These are phyloP conservation scores for Salix viminalis DNA, from an alignment of 345 rosid species.

Conservation along the genomic window DNA sequence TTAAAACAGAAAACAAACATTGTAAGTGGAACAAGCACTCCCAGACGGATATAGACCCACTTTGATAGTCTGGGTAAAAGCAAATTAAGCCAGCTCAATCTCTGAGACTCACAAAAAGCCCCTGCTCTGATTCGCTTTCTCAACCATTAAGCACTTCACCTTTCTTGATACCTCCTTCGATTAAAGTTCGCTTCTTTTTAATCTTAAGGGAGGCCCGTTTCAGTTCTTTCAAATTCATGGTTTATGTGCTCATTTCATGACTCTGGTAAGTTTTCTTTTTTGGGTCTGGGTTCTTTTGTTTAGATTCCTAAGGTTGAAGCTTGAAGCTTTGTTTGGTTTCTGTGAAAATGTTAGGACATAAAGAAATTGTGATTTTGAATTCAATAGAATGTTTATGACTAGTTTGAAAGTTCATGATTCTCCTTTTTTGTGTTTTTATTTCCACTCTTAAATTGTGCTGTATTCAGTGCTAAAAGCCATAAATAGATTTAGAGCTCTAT, in stretches of 20 bases:
- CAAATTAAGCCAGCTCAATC: not conserved
- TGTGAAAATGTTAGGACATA: not conserved
- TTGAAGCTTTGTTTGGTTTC: not conserved
- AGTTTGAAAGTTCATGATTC: not conserved
- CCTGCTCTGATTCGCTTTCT: not conserved
- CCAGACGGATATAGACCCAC: not conserved
- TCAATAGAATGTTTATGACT: constrained; percentile 5
- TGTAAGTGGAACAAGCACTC: not conserved
- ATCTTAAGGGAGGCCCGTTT: not conserved
- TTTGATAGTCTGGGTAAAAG: not conserved
- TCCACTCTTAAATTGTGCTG: not conserved
- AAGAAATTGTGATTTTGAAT: not conserved
- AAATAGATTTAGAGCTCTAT: not conserved
- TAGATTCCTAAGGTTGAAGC: constrained; percentile 1
- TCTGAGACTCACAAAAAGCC: not conserved
- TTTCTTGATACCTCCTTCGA: not conserved
- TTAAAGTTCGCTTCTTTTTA: not conserved
- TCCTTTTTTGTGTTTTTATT: not conserved
- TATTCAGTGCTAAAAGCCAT: not conserved
- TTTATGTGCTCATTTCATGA: constrained; percentile 1
- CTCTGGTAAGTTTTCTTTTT: not conserved
- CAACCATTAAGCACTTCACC: not conserved
- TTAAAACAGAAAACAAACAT: not conserved
- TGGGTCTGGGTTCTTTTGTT: not conserved
- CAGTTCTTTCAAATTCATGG: not conserved